Conservation (phyloP, 805 yeast genomes). For the Candida takata region DNA sequence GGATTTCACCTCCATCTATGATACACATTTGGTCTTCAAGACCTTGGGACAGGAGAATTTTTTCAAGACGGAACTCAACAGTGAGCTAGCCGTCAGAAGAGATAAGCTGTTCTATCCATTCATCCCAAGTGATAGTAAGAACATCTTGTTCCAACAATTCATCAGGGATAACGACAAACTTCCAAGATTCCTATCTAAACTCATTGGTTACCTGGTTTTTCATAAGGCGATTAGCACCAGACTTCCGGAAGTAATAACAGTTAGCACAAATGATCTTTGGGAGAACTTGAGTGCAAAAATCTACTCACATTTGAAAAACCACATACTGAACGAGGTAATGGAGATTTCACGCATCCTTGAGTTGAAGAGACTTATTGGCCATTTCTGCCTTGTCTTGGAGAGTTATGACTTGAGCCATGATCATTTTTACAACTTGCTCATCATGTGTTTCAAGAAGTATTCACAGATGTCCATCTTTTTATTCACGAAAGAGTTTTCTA, state of each 20-base stretch:
- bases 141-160: constrained; percentile 22
- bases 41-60: constrained; percentile 60
- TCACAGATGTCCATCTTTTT: constrained; percentile 47
- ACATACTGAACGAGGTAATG: constrained; percentile 34
- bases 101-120: constrained; percentile 65
- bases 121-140: constrained; percentile 36
- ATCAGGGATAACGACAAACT: constrained; percentile 34
- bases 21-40: constrained; percentile 74
- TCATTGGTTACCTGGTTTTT: constrained; percentile 70
- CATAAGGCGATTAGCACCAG: constrained; percentile 66
- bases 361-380: constrained; percentile 45
- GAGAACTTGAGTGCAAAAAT: constrained; percentile 55
- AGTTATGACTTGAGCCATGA: constrained; percentile 55
- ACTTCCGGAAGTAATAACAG: constrained; percentile 52
- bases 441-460: constrained; percentile 51
- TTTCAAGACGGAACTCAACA: constrained; percentile 55
- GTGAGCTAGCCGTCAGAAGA: constrained; percentile 65
- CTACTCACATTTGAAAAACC: constrained; percentile 48
- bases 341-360: constrained; percentile 40
- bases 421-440: constrained; percentile 55
- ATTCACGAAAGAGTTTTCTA: constrained; percentile 55
- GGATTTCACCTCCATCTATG: constrained; percentile 69
- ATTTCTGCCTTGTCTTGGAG: constrained; percentile 70
- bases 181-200: constrained; percentile 48
- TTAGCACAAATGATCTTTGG: constrained; percentile 62